These are phyloP conservation scores for Hemisphaericaspora xylanilytica DNA, from an alignment of 1,139 yeast species.

Conservation along the genomic window DNA sequence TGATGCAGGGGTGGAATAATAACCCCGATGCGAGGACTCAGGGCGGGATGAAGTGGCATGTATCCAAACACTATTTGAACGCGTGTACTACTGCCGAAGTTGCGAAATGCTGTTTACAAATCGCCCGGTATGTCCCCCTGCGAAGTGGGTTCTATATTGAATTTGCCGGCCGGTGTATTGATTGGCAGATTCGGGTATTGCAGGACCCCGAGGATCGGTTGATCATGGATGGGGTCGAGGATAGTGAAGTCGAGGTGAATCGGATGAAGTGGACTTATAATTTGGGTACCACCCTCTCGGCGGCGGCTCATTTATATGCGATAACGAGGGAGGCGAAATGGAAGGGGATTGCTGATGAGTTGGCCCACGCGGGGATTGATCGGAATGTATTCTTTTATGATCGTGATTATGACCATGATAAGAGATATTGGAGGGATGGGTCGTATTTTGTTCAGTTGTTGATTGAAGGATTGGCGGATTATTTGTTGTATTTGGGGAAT, in stretches of 20 bases:
- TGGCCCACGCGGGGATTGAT: slow-evolving; percentile 60
- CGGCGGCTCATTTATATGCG: slow-evolving; percentile 51
- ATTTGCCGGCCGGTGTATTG: slow-evolving; percentile 54
- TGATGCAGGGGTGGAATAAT: slow-evolving; percentile 67
- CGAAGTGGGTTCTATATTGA: slow-evolving; percentile 45
- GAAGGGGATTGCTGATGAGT: slow-evolving; percentile 54
- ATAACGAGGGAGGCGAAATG: slow-evolving; percentile 55
- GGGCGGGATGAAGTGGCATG: slow-evolving; percentile 72
- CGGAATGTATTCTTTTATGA: slow-evolving; percentile 59
- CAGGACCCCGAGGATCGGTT: slow-evolving; percentile 56
- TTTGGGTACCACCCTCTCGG: slow-evolving; percentile 63
- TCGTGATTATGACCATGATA: slow-evolving; percentile 57
- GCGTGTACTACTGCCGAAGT: slow-evolving; percentile 71
- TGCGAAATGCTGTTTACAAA: slow-evolving; percentile 64
- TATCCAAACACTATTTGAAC: slow-evolving; percentile 56
- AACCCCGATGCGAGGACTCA: slow-evolving; percentile 38
- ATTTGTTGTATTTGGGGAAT: slow-evolving; percentile 47
- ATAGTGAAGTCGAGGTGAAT: slow-evolving; percentile 44
- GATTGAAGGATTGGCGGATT: slow-evolving; percentile 70
- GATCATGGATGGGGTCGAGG: slow-evolving; percentile 62
- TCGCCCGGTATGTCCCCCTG: slow-evolving; percentile 52
- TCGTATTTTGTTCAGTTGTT: slow-evolving; percentile 64
- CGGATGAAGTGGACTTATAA: slow-evolving; percentile 68
- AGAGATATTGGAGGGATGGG: slow-evolving; percentile 65
- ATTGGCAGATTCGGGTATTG: slow-evolving; percentile 53